phyloP scores from a whole-genome alignment of 1,139 yeast genomes.

The Sugiyamaella sp. region DNA sequence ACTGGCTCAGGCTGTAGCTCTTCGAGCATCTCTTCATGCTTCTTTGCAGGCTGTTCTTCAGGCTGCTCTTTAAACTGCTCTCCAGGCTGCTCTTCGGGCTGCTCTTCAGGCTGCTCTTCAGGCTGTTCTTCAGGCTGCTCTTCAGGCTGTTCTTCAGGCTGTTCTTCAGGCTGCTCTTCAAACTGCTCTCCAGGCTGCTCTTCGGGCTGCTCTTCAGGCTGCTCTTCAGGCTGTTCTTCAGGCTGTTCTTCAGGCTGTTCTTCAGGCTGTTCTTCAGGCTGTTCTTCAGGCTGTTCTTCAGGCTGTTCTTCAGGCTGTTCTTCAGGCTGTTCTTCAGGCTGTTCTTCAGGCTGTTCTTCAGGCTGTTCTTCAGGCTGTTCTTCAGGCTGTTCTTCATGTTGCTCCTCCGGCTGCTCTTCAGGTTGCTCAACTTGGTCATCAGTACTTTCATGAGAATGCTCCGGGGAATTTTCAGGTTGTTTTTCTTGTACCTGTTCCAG shows the following conservation, averaged over 20 bases:
- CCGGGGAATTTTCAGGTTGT: too few species aligned
- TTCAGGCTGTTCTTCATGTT: neutral
- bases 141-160: too few species aligned
- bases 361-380: neutral
- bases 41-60: neutral
- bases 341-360: neutral
- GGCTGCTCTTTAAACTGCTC: neutral
- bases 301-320: neutral
- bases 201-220: too few species aligned
- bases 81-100: neutral
- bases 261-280: neutral
- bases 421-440: neutral
- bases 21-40: neutral
- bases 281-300: constrained; percentile 19
- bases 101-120: neutral
- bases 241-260: neutral
- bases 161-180: too few species aligned
- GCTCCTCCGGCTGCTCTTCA: neutral
- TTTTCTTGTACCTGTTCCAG: too few species aligned
- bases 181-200: too few species aligned
- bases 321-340: neutral
- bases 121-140: neutral
- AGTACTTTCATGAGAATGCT: neutral
- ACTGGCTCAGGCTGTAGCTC: too few species aligned
- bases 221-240: too few species aligned